Base-by-base conservation (phyloP, 495 filamentous ascomycete species). In the Xylaria bambusicola region DNA sequence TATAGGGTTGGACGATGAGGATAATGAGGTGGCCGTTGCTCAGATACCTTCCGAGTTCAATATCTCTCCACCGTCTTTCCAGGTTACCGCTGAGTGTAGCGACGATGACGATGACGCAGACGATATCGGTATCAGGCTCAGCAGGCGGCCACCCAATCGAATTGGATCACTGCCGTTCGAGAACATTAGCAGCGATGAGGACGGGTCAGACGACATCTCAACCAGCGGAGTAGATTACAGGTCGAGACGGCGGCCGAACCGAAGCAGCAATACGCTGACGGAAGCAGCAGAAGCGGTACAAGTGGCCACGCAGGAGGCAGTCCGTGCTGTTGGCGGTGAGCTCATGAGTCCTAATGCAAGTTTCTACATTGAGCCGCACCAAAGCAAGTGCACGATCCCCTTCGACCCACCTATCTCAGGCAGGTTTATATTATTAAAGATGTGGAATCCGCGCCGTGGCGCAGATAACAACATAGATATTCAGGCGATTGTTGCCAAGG, bases 371-470 rank as follows among this genome's bases (percentile, higher is more conserved):
- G 84, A 87, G 65, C 83, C 82, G 66, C 78, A 87, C 61, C 91
- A 91, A 75, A 91, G 85, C 75, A 92, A 87, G 73, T 90, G 91
- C 68, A 92, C 86, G 62, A 85, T 98, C 61, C 86, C 83, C 62
- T 98, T 98, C 70, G 88, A 96, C 64, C 92, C 93, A 42, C 87
- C 91, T 29, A 84, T 94, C 75, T 95, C 86, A 31, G 92, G 87
- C 12, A 80, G 88, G 38, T 93, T 84, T 69, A 87, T 97, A 54
- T 67, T 96, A 40, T 76, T 97, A 61, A 95, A 95, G 76, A 81
- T 95, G 64, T 97, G 90, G 90, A 91, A 82, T 70, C 88, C 91
- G 7, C 77, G 78, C 44, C 79, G 79, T 18, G 75, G 78, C 41
- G 68, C 72, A 12, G 38, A 62, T 15, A 79, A 79, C 47, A 95